These are phyloP conservation scores for Quercus variabilis DNA, from an alignment of 306 rosid genomes.

Conservation along the genomic window DNA sequence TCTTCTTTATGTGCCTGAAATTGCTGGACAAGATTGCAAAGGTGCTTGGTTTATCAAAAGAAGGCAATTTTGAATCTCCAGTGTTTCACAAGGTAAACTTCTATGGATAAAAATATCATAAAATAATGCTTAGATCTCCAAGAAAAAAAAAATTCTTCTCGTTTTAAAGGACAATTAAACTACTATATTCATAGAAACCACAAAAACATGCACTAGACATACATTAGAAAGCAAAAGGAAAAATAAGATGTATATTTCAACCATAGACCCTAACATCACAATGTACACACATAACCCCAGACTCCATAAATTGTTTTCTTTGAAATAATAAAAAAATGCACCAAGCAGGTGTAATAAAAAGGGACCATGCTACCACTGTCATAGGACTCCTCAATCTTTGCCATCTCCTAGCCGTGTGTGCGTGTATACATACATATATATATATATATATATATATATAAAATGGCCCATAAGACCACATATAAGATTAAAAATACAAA, in stretches of 20 bases:
- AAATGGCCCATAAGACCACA: not conserved
- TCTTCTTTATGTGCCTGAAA: not conserved
- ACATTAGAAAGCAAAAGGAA: too few relatives aligned
- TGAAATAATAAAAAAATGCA: too few relatives aligned
- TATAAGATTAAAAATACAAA: not conserved
- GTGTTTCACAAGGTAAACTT: not conserved
- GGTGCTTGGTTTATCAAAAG: not conserved
- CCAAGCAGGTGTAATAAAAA: too few relatives aligned
- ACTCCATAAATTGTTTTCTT: too few relatives aligned
- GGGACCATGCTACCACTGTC: too few relatives aligned
- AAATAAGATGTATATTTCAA: not conserved
- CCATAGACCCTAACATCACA: too few relatives aligned
- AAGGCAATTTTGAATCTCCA: not conserved
- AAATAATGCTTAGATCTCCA: not conserved
- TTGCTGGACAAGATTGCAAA: not conserved
- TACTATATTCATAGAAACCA: not conserved
- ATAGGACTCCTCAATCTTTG: too few relatives aligned
- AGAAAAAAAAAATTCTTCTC: not conserved
- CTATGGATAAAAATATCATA: not conserved
- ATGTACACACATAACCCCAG: too few relatives aligned
- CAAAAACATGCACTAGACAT: too few relatives aligned
- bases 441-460: not conserved
- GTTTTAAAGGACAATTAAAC: not conserved
- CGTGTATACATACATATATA: too few relatives aligned
- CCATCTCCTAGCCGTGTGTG: too few relatives aligned